Evolutionary conservation across 768 basidiomycete species (phyloP).

Genomic region (Tulasnella sp.): DNA sequence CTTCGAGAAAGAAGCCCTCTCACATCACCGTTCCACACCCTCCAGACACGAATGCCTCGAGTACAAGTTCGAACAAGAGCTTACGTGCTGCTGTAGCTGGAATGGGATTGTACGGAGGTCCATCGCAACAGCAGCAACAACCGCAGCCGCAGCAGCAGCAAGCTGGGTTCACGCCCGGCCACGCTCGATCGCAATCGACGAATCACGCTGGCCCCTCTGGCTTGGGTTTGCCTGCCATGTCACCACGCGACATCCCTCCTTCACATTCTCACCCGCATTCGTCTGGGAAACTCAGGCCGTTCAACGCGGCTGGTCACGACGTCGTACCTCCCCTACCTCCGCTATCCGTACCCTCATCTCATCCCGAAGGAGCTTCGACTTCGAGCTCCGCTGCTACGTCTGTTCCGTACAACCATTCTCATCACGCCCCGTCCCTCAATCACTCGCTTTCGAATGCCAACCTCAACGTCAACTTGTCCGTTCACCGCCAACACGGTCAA

Average conservation of each 20-base stretch:
- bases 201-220: not conserved
- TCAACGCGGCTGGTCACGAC: conserved; percentile 22
- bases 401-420: not conserved
- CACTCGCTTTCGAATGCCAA: conserved; percentile 19
- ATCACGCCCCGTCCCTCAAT: conserved; percentile 9
- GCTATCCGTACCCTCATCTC: conserved; percentile 41
- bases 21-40: not conserved
- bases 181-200: not conserved
- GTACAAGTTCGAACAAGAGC: conserved; percentile 16
- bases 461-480: conserved; percentile 18
- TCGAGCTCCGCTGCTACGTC: conserved; percentile 25
- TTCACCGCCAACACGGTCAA: conserved; percentile 19
- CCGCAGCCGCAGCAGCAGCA: not conserved
- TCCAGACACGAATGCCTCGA: conserved; percentile 12
- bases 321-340: conserved; percentile 31
- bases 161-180: not conserved
- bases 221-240: conserved; percentile 33
- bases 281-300: conserved; percentile 33
- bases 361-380: conserved; percentile 25
- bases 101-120: not conserved
- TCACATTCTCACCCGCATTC: conserved; percentile 42
- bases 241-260: conserved; percentile 41
- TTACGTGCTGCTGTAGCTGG: conserved; percentile 8
- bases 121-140: conserved; percentile 3
- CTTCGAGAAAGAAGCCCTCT: not conserved